Evolutionary conservation across 1,284 basidiomycete genomes (phyloP).

Genomic region (Moesziomyces antarcticus): DNA sequence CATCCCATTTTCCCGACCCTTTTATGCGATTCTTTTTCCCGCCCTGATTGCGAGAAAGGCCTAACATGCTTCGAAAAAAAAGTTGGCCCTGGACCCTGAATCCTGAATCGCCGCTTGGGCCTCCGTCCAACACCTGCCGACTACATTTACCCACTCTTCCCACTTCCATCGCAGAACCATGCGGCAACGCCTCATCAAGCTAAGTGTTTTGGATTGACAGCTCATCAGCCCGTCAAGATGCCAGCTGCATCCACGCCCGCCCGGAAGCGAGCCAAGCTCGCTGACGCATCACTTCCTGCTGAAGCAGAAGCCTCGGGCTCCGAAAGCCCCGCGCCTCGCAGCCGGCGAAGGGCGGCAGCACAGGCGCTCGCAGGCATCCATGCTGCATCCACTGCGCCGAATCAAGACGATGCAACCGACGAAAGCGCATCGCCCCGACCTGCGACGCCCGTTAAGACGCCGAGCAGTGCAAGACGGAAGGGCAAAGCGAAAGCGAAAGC

Average conservation of each 20-base stretch:
- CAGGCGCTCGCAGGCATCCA: not conserved
- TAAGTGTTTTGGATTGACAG: slow-evolving; percentile 7
- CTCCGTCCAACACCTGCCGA: not conserved
- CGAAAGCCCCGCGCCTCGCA: not conserved
- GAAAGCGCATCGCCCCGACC: not conserved
- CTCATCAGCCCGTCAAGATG: slow-evolving; percentile 8
- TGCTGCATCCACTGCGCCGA: not conserved
- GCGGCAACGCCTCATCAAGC: not conserved
- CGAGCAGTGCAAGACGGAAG: slow-evolving; percentile 16
- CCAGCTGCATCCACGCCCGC: slow-evolving; percentile 19
- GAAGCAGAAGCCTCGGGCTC: not conserved
- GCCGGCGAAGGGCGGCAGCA: not conserved
- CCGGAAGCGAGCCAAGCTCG: slow-evolving; percentile 22
- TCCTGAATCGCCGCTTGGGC: not conserved
- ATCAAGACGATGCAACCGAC: not conserved
- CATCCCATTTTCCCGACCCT: too few species aligned
- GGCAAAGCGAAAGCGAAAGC: slow-evolving; percentile 13
- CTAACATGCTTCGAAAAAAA: not conserved
- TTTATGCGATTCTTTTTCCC: not conserved
- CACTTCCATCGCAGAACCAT: not conserved
- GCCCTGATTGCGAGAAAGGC: not conserved
- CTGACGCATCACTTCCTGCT: not conserved
- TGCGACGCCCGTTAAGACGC: not conserved
- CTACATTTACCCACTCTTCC: not conserved
- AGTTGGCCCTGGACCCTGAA: slow-evolving; percentile 13